Conservation (phyloP, 306 rosid genomes). For the Prunus mongolica region DNA sequence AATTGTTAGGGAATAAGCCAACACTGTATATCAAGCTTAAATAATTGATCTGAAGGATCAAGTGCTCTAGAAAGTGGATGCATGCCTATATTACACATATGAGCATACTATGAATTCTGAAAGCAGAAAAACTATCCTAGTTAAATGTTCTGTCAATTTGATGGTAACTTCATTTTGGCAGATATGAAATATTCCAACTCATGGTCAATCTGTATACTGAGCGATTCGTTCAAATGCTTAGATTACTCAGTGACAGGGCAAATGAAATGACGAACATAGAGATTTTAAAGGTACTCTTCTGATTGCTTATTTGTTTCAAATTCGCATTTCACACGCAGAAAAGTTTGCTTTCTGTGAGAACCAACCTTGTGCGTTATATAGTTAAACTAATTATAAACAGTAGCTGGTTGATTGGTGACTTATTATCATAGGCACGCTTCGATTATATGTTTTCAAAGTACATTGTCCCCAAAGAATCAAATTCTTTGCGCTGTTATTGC, state of each 20-base stretch:
- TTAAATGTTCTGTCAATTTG: not conserved
- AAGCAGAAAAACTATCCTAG: not conserved
- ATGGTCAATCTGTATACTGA: constrained; percentile 95
- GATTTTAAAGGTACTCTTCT: constrained; percentile 74
- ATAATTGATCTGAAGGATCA: not conserved
- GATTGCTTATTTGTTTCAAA: constrained; percentile 18
- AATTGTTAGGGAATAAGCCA: not conserved
- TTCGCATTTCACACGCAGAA: not conserved
- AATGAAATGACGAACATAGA: constrained; percentile 84
- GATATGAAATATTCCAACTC: constrained; percentile 96
- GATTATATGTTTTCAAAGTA: not conserved
- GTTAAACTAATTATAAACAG: not conserved
- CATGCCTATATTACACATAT: not conserved
- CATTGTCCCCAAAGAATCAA: not conserved
- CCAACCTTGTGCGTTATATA: not conserved
- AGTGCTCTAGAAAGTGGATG: not conserved
- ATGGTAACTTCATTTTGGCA: constrained; percentile 32
- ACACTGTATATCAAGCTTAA: not conserved
- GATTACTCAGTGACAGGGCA: constrained; percentile 90
- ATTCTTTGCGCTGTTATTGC: too few species aligned
- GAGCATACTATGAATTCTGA: not conserved
- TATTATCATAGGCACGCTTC: not conserved
- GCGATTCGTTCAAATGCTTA: constrained; percentile 96
- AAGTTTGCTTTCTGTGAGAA: not conserved
- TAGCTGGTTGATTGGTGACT: not conserved